Conservation (phyloP, 495 filamentous ascomycete genomes). For the Chaetomidium leptoderma region DNA sequence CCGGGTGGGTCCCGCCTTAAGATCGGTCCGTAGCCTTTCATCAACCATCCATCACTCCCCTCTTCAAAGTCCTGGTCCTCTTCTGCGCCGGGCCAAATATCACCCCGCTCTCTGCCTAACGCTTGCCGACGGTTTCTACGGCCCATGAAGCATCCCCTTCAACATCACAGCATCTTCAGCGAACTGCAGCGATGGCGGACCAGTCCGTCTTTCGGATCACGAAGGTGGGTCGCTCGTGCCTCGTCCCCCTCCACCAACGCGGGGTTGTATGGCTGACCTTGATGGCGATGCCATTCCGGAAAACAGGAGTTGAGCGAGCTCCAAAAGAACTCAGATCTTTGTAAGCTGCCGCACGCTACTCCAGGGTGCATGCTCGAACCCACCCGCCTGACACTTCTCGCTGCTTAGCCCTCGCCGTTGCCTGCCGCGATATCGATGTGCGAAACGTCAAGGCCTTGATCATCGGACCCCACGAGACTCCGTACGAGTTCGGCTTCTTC, state of each 20-base stretch:
- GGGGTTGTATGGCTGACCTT: constrained; percentile 38
- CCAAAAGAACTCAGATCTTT: constrained; percentile 74
- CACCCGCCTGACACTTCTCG: constrained; percentile 8
- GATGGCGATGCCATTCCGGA: constrained; percentile 19
- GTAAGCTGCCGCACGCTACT: constrained; percentile 45
- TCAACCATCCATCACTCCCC: not conserved
- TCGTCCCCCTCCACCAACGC: constrained; percentile 18
- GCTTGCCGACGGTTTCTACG: not conserved
- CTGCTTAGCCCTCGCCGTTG: constrained; percentile 71
- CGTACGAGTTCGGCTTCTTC: constrained; percentile 97
- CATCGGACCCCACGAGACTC: constrained; percentile 88
- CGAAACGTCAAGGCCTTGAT: constrained; percentile 85
- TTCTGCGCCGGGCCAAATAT: not conserved
- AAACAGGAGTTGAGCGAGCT: constrained; percentile 76
- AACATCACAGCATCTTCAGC: constrained; percentile 1
- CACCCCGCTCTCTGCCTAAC: not conserved
- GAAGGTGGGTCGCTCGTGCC: constrained; percentile 50
- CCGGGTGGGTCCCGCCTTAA: not conserved
- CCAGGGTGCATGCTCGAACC: not conserved
- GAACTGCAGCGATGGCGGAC: constrained; percentile 59
- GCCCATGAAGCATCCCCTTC: not conserved
- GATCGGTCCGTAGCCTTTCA: constrained; percentile 4
- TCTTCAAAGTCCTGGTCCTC: not conserved
- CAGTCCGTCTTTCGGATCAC: constrained; percentile 83
- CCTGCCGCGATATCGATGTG: constrained; percentile 80